A percentile compares a stretch with the other conserved stretches of the same genome.
These are phyloP conservation scores for Penicillium decumbens DNA, from an alignment of 2,329 filamentous ascomycete species.

Conservation along the genomic window DNA sequence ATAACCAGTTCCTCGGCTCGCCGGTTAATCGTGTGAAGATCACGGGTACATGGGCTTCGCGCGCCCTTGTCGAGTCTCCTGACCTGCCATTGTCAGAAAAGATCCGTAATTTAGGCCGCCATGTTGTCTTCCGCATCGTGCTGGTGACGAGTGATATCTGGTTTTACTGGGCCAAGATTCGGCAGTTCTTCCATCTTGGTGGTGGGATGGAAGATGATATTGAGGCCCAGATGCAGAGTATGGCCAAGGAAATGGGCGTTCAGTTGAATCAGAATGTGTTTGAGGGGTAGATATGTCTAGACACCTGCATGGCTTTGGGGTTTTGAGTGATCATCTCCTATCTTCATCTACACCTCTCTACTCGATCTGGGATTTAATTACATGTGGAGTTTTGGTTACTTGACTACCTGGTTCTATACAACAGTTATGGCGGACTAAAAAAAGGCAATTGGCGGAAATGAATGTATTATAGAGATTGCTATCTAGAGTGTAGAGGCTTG, in stretches of 20 bases:
- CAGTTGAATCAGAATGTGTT: constrained; percentile 86
- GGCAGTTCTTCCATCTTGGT: constrained; percentile 70
- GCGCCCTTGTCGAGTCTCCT: constrained; percentile 71
- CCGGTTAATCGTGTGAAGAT: constrained; percentile 91
- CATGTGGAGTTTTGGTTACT: neutral
- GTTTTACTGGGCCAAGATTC: constrained; percentile 75
- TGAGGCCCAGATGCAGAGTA: constrained; percentile 76
- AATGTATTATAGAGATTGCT: neutral
- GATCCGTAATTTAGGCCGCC: constrained; percentile 65
- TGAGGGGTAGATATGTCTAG: constrained; percentile 57
- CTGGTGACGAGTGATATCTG: constrained; percentile 71
- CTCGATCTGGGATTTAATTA: neutral
- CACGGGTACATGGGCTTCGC: constrained; percentile 82
- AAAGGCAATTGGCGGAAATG: neutral
- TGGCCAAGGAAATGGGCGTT: constrained; percentile 87
- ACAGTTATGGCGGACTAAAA: neutral
- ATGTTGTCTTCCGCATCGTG: constrained; percentile 76
- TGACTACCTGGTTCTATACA: neutral
- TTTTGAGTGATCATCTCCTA: neutral
- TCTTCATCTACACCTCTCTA: neutral
- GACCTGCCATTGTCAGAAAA: constrained; percentile 61
- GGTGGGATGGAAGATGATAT: constrained; percentile 92
- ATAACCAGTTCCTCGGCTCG: constrained; percentile 84
- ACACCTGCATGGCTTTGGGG: neutral
- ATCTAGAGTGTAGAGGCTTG: neutral